These are phyloP conservation scores for Sporopachydermia quercuum DNA, from an alignment of 805 yeast species.

Conservation along the genomic window DNA sequence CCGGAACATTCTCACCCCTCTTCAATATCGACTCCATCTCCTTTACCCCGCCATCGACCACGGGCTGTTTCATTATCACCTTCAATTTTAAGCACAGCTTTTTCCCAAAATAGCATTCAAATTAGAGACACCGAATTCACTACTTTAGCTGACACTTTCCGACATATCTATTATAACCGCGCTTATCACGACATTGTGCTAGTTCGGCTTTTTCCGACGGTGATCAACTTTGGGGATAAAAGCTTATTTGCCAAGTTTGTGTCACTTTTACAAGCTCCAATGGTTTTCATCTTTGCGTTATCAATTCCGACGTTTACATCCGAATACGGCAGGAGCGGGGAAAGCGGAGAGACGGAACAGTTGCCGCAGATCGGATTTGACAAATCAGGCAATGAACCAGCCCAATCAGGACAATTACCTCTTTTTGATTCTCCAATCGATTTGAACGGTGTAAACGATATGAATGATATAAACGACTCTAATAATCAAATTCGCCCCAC, in stretches of 20 bases:
- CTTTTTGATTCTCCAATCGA: too few relatives aligned
- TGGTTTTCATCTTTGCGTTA: slow-evolving; percentile 16
- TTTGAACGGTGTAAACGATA: too few relatives aligned
- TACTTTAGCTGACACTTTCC: slow-evolving; percentile 1
- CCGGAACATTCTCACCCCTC: not conserved
- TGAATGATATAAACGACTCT: too few relatives aligned
- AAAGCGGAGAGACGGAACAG: slow-evolving; percentile 12
- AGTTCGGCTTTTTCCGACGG: slow-evolving; percentile 17
- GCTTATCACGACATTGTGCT: not conserved
- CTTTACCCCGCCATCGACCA: too few relatives aligned
- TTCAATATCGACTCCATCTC: not conserved
- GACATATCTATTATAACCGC: not conserved
- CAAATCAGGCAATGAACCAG: too few relatives aligned
- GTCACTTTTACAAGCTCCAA: slow-evolving; percentile 17
- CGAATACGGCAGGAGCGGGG: slow-evolving; percentile 6
- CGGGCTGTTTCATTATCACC: too few relatives aligned
- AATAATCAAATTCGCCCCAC: too few relatives aligned
- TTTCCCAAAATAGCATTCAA: not conserved
- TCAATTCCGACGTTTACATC: slow-evolving; percentile 15
- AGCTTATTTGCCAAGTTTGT: slow-evolving; percentile 12
- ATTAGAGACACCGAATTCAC: not conserved
- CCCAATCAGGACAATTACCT: too few relatives aligned
- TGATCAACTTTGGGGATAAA: slow-evolving; percentile 13
- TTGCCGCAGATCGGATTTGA: too few relatives aligned
- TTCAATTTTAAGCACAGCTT: not conserved